Evolutionary conservation across 495 filamentous ascomycete genomes (phyloP).

Genomic region (Astrocystis sublimbata): DNA sequence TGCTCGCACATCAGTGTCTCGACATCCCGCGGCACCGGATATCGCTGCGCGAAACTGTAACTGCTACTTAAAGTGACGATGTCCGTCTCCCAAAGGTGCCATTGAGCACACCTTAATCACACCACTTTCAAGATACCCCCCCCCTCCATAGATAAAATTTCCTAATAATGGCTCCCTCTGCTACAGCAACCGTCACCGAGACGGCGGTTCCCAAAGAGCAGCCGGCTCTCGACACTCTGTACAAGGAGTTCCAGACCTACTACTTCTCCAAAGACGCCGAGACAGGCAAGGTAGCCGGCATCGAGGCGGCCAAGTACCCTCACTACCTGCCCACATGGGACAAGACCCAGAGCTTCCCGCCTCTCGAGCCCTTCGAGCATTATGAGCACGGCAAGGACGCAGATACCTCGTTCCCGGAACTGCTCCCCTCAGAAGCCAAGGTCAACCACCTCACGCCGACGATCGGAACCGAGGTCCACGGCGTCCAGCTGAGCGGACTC

Average conservation of each 20-base stretch:
- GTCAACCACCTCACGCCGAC: conserved; percentile 66
- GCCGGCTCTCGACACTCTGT: conserved; percentile 49
- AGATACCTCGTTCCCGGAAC: conserved; percentile 65
- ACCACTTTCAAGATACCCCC: too few species aligned
- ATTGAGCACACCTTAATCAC: neutral
- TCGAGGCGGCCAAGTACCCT: conserved; percentile 60
- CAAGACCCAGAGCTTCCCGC: conserved; percentile 57
- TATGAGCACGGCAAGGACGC: conserved; percentile 72
- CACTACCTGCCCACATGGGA: conserved; percentile 81
- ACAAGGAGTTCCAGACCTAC: conserved; percentile 61
- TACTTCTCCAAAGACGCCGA: conserved; percentile 54
- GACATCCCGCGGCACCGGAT: neutral
- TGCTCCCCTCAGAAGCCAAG: conserved; percentile 55
- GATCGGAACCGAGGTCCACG: conserved; percentile 75
- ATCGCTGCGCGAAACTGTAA: neutral
- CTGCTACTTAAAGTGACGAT: neutral
- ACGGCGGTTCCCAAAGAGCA: conserved; percentile 36
- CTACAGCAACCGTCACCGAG: conserved; percentile 48
- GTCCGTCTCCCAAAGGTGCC: neutral
- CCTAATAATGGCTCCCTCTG: conserved; percentile 54
- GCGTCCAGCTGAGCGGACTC: conserved; percentile 72
- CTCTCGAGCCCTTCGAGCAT: conserved; percentile 69
- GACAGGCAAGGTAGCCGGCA: conserved; percentile 43
- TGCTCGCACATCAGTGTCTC: conserved; percentile 33
- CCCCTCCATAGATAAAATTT: too few species aligned